Conservation (phyloP, 257 asterid species). For the Solanum okadae region DNA sequence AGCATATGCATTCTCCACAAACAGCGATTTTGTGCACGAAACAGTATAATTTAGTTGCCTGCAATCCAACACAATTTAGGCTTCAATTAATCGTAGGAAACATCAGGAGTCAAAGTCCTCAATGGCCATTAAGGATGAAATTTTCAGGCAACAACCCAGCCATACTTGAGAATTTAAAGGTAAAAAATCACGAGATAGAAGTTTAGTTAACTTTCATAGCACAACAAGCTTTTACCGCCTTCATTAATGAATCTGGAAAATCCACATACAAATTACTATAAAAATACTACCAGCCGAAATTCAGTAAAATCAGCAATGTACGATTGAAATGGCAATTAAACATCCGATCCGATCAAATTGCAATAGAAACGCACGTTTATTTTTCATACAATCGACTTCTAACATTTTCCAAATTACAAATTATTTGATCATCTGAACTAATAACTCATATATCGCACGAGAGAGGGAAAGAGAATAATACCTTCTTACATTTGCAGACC, state of each 20-base stretch:
- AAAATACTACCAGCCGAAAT: not conserved
- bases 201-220: not conserved
- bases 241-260: not conserved
- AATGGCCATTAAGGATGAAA: not conserved
- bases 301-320: not conserved
- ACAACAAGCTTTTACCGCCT: not conserved
- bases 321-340: not conserved
- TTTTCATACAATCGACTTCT: not conserved
- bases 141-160: not conserved
- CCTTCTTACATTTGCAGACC: slow-evolving; percentile 99
- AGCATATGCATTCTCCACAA: slow-evolving; percentile 95
- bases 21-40: slow-evolving; percentile 97
- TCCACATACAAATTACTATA: not conserved
- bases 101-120: not conserved
- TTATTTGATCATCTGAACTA: not conserved
- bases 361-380: not conserved
- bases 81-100: not conserved
- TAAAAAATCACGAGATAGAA: not conserved
- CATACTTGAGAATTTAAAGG: not conserved
- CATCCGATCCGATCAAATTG: slow-evolving; percentile 1
- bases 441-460: not conserved
- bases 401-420: not conserved
- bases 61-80: slow-evolving; percentile 9
- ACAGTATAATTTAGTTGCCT: slow-evolving; percentile 97
- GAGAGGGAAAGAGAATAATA: slow-evolving; percentile 4